phyloP scores from a whole-genome alignment of 805 yeast species.

The Candida bentonensis region DNA sequence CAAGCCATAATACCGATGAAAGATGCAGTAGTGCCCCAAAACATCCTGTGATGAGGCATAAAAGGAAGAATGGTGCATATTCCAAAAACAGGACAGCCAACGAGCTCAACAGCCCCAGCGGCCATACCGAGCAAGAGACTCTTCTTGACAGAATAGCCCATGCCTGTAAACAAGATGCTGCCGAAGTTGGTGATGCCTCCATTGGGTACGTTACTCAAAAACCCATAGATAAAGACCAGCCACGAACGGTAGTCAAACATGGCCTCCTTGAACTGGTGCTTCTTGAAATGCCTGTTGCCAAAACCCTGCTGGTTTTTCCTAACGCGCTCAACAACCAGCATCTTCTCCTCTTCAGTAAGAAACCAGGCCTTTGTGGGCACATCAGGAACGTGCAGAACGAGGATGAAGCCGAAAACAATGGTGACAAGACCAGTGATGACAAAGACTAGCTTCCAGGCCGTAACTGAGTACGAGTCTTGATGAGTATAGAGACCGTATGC shows the following conservation, averaged over 20 bases:
- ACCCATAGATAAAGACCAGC: constrained; percentile 28
- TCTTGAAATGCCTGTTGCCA: constrained; percentile 39
- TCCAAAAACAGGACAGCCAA: constrained; percentile 9
- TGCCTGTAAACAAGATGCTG: constrained; percentile 24
- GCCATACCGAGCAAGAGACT: constrained; percentile 14
- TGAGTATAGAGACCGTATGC: constrained; percentile 28
- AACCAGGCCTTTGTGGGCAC: constrained; percentile 35
- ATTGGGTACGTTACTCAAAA: constrained; percentile 30
- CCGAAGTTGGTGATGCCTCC: constrained; percentile 41
- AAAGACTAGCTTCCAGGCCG: constrained; percentile 39
- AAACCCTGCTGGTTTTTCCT: constrained; percentile 41
- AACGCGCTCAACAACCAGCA: constrained; percentile 34
- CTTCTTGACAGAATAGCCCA: constrained; percentile 1
- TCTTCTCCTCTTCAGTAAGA: constrained; percentile 29
- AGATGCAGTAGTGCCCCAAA: constrained; percentile 33
- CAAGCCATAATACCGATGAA: constrained; percentile 30
- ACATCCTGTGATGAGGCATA: constrained; percentile 8
- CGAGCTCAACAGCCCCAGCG: constrained; percentile 28
- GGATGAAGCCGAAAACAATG: constrained; percentile 20
- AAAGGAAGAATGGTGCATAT: constrained; percentile 6
- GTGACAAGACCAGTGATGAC: constrained; percentile 43
- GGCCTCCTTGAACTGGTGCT: constrained; percentile 34
- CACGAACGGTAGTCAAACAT: constrained; percentile 38
- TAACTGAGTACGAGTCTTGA: constrained; percentile 16
- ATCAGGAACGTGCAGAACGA: constrained; percentile 30